phyloP scores from a whole-genome alignment of 805 yeast species.

The Lipomyces orientalis region DNA sequence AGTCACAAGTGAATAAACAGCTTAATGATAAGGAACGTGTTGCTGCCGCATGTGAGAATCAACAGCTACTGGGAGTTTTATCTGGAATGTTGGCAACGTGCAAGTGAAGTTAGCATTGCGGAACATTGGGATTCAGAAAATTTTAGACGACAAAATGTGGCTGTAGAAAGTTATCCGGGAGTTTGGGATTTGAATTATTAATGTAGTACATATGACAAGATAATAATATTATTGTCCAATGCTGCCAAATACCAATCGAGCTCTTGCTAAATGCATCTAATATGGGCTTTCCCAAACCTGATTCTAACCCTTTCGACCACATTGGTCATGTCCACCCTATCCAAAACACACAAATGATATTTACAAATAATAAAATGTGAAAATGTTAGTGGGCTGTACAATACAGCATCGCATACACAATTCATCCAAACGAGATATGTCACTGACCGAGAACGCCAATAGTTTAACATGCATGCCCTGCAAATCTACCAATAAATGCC shows the following conservation, averaged over 20 bases:
- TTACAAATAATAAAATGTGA: neutral
- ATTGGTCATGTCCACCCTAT: no score
- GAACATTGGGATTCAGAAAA: no score
- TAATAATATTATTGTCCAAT: no score
- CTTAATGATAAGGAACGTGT: constrained; percentile 96
- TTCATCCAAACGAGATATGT: neutral
- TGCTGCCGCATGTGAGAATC: constrained; percentile 98
- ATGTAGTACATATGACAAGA: no score
- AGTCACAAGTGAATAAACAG: constrained; percentile 93
- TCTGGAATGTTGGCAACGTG: constrained; percentile 91
- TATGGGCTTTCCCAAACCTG: no score
- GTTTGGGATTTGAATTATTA: no score
- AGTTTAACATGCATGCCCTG: neutral
- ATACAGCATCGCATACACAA: neutral
- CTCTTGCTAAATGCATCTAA: no score
- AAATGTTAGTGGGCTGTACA: neutral
- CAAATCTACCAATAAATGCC: neutral
- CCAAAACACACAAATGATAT: no score
- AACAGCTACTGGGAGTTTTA: constrained; percentile 86
- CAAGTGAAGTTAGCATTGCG: constrained; percentile 19
- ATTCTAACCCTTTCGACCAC: no score
- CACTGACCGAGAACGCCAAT: neutral
- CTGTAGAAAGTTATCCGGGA: no score
- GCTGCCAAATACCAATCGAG: no score
- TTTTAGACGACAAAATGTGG: no score